These are phyloP conservation scores for Chrysoporthe austroafricana DNA, from an alignment of 2,329 filamentous ascomycete genomes.

Conservation along the genomic window DNA sequence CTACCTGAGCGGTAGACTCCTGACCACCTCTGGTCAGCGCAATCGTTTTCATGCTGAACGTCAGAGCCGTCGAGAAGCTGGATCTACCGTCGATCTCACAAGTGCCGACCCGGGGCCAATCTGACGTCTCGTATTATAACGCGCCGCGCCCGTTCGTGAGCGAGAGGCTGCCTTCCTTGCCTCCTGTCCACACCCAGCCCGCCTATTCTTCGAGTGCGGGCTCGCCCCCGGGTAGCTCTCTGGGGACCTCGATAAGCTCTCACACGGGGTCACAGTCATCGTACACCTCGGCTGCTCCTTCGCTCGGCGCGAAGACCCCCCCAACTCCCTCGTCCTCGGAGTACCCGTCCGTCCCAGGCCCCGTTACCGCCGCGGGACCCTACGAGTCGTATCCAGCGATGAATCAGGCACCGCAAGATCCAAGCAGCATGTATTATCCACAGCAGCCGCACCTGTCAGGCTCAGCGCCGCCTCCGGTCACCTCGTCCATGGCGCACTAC, in stretches of 20 bases:
- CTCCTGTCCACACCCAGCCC: constrained; percentile 70
- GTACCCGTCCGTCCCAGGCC: constrained; percentile 48
- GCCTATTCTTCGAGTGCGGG: constrained; percentile 72
- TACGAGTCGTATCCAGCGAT: constrained; percentile 63
- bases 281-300: constrained; percentile 58
- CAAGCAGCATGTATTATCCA: constrained; percentile 72
- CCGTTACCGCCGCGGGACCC: constrained; percentile 33
- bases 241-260: constrained; percentile 62
- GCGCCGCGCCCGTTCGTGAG: constrained; percentile 67
- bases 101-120: constrained; percentile 77
- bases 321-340: constrained; percentile 71
- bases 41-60: constrained; percentile 27
- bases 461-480: constrained; percentile 74
- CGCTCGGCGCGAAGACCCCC: constrained; percentile 69
- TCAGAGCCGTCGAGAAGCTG: constrained; percentile 79
- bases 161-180: constrained; percentile 74
- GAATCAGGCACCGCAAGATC: constrained; percentile 78
- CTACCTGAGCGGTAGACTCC: constrained; percentile 16
- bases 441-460: constrained; percentile 73
- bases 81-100: constrained; percentile 87
- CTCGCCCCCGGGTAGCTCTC: constrained; percentile 76
- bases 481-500: constrained; percentile 77
- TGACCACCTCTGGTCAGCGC: constrained; percentile 25
- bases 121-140: constrained; percentile 73
- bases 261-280: constrained; percentile 58